Evolutionary conservation across 352 stramenopile species (phyloP).

Genomic region (Phytophthora citrophthora): DNA sequence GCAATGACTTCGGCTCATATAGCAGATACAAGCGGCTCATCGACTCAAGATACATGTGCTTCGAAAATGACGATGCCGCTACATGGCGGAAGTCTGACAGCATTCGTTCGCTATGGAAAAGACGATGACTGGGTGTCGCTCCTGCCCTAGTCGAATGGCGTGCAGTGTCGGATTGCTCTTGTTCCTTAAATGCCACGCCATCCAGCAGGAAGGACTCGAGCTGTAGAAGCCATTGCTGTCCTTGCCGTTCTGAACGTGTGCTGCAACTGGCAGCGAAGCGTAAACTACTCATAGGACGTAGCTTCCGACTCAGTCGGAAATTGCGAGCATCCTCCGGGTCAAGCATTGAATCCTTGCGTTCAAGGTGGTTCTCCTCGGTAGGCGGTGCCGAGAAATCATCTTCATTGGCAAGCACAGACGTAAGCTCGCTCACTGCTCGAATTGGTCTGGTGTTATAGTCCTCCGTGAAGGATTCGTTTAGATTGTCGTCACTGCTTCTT

Average conservation of each 20-base stretch:
- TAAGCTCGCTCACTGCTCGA: constrained; percentile 58
- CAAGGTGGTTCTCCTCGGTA: constrained; percentile 9
- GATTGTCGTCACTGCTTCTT: constrained; percentile 24
- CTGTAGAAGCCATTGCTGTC: constrained; percentile 69
- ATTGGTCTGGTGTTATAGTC: constrained; percentile 24
- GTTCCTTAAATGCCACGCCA: constrained; percentile 51
- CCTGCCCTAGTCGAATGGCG: constrained; percentile 13
- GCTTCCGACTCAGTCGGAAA: constrained; percentile 74
- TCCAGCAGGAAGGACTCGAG: constrained; percentile 76
- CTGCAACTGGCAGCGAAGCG: constrained; percentile 75
- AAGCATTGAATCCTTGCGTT: constrained; percentile 35
- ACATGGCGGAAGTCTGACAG: constrained; percentile 75
- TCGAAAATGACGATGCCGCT: constrained; percentile 75
- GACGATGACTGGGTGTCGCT: constrained; percentile 61
- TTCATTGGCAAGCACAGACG: constrained; percentile 43
- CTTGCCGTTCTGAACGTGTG: constrained; percentile 56
- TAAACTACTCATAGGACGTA: constrained; percentile 81
- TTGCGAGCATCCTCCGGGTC: constrained; percentile 47
- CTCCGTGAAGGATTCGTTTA: constrained; percentile 29
- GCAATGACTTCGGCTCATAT: constrained; percentile 58
- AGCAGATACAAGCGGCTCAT: constrained; percentile 83
- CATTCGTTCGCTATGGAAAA: constrained; percentile 86
- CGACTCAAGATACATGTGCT: constrained; percentile 90
- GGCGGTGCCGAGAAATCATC: constrained; percentile 32
- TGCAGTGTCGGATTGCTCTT: constrained; percentile 1